These are phyloP conservation scores for Waltergamsia citrina DNA, from an alignment of 2,329 filamentous ascomycete genomes.

Conservation along the genomic window DNA sequence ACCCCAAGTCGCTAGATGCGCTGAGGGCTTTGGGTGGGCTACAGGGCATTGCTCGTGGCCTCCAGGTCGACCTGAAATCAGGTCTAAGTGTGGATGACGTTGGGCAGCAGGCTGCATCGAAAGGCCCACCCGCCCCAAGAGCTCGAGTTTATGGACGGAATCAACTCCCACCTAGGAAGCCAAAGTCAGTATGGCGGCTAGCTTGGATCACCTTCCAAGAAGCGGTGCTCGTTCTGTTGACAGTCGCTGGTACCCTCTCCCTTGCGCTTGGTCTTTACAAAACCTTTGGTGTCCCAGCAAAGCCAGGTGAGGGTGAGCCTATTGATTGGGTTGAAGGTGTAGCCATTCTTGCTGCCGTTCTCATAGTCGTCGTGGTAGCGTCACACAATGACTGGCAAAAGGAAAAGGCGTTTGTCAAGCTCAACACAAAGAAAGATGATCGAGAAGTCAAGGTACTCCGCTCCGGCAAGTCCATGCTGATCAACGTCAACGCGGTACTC, in stretches of 20 bases:
- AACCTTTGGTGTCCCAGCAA: constrained; percentile 41
- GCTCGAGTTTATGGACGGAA: constrained; percentile 51
- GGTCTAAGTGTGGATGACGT: constrained; percentile 74
- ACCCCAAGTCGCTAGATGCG: constrained; percentile 73
- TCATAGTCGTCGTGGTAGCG: constrained; percentile 54
- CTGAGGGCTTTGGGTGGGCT: constrained; percentile 71
- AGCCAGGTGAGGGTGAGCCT: constrained; percentile 24
- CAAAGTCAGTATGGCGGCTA: constrained; percentile 48
- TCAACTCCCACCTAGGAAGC: constrained; percentile 51
- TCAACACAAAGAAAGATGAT: constrained; percentile 56
- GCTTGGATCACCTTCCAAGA: constrained; percentile 62
- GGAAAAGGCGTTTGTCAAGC: constrained; percentile 53
- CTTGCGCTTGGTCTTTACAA: constrained; percentile 59
- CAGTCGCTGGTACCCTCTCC: constrained; percentile 55
- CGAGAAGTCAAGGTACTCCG: constrained; percentile 57
- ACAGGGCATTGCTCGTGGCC: constrained; percentile 62
- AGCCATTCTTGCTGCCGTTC: constrained; percentile 54
- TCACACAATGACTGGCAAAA: constrained; percentile 60
- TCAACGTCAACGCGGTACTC: constrained; percentile 57
- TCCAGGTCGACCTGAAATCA: constrained; percentile 57
- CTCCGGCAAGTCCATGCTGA: constrained; percentile 52
- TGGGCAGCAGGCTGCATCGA: not conserved
- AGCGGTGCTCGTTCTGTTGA: constrained; percentile 57
- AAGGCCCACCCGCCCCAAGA: constrained; percentile 31
- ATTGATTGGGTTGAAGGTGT: constrained; percentile 64